Conservation (phyloP, 2,329 filamentous ascomycete species). For the Harringtonia aguacate region DNA sequence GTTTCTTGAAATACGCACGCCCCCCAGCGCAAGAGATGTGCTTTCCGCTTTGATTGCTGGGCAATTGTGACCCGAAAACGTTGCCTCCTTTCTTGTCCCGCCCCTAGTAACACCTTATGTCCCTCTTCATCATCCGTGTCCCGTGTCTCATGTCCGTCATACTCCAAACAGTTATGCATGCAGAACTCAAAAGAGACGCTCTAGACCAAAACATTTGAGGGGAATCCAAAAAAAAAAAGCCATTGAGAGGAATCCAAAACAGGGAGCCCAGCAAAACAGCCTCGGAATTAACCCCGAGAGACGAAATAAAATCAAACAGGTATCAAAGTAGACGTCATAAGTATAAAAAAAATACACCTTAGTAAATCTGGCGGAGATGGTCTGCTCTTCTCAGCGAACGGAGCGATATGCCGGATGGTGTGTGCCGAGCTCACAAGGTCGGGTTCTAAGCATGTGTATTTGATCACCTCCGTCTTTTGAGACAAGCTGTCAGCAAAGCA, state of each 20-base stretch:
- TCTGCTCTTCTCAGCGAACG: no score
- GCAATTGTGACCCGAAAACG: neutral
- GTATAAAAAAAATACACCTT: neutral
- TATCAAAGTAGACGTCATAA: neutral
- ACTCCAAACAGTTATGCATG: constrained; percentile 1
- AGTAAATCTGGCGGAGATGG: no score
- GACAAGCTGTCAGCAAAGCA: neutral
- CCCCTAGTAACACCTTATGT: neutral
- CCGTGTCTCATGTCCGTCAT: neutral
- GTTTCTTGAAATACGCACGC: neutral
- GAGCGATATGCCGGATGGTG: no score
- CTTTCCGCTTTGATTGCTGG: neutral
- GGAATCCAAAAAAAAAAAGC: neutral
- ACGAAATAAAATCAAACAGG: neutral
- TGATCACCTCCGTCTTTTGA: neutral
- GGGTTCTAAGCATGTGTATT: no score
- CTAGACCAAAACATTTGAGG: neutral
- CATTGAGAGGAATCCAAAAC: neutral
- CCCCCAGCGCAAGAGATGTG: neutral
- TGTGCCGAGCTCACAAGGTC: no score
- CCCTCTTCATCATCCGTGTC: neutral
- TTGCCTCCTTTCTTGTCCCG: constrained; percentile 2
- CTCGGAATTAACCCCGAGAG: neutral
- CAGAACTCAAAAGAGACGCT: neutral
- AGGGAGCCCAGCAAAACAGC: neutral